Evolutionary conservation across 192 early-diverging fungal genomes (phyloP), one percentile per base, ranked within the genome.

Genomic region (Backusella luteola): DNA sequence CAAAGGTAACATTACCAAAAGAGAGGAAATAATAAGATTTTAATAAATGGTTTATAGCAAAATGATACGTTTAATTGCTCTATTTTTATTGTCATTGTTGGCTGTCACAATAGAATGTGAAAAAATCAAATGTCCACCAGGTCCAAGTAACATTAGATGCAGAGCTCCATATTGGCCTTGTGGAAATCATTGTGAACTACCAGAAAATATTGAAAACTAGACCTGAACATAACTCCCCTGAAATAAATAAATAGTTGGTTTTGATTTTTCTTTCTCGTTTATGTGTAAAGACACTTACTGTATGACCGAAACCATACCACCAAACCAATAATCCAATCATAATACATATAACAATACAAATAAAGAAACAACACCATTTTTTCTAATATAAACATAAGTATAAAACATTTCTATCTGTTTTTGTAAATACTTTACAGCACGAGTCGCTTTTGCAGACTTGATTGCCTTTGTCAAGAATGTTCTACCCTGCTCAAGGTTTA

Each of bases 301-400:
- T 69, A 41, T 80, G 79, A 36, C 74, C 34, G 35, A 83, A 79
- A 11, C 67, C 77, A 73, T 79, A 83, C 77, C 77, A 83, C 81
- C 81, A 83, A n/a, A 83, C 53, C 14, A 83, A 72, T 56, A 83
- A 79, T 17, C 69, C 81, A 83, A 79, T 67, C 4, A 83, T 72
- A 7, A 83, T 75, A 6, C 21, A 41, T 41, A 83, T 11, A 38
- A 74, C 67, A 66, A 83, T 75, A 52, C 21, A 46, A 26, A 83
- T 67, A 52, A 83, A 42, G 46, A 83, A 83, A 63, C 81, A 83
- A 9, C 69, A 71, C 81, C 81, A 83, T 74, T 83, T 83, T 79
- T 83, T 83, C 79, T 80, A 71, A 44, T 29, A 32, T 42, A 36
- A 5, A 34, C 35, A 69, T 39, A 26, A 17, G 26, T 14, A 35